A percentile compares a stretch with the other conserved stretches of the same genome.
Evolutionary conservation across 768 basidiomycete species (phyloP).

Genomic region (Hysterangium stoloniferum): DNA sequence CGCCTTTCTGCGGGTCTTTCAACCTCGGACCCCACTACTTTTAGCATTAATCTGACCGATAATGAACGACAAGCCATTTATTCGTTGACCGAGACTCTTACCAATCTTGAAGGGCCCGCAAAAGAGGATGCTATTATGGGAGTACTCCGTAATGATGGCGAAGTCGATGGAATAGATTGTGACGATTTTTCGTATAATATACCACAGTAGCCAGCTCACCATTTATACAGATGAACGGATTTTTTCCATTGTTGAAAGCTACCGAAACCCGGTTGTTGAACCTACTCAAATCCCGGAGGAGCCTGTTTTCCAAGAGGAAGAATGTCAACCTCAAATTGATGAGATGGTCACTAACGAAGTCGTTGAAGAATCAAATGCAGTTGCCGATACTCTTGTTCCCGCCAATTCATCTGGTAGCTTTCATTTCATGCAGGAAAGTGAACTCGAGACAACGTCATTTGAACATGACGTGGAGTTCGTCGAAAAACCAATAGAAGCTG

Average conservation of each 20-base stretch:
- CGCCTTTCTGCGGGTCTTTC: slow-evolving; percentile 50
- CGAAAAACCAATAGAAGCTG: slow-evolving; percentile 34
- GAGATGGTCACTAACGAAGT: slow-evolving; percentile 25
- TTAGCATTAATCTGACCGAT: slow-evolving; percentile 37
- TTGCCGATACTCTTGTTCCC: slow-evolving; percentile 14
- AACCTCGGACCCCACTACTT: slow-evolving; percentile 35
- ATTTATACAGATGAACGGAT: slow-evolving; percentile 47
- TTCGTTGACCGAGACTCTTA: slow-evolving; percentile 43
- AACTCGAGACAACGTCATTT: slow-evolving; percentile 49
- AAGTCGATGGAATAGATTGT: slow-evolving; percentile 60
- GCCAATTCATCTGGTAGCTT: slow-evolving; percentile 47
- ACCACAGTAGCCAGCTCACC: too few relatives aligned
- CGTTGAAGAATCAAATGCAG: slow-evolving; percentile 15
- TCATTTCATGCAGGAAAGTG: slow-evolving; percentile 78
- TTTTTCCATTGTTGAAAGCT: slow-evolving; percentile 45
- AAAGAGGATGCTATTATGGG: slow-evolving; percentile 47
- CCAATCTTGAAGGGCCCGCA: slow-evolving; percentile 44
- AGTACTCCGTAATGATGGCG: slow-evolving; percentile 50
- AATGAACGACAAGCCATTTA: slow-evolving; percentile 49
- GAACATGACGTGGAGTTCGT: slow-evolving; percentile 52
- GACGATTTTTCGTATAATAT: too few relatives aligned
- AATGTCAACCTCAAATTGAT: slow-evolving; percentile 17
- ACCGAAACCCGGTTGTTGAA: slow-evolving; percentile 40
- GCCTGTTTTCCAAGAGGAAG: slow-evolving; percentile 19
- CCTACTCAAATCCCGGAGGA: slow-evolving; percentile 25